A percentile compares a stretch with the other conserved stretches of the same genome.
phyloP scores from a whole-genome alignment of 1,139 yeast genomes.

The Yamadazyma dendronema region DNA sequence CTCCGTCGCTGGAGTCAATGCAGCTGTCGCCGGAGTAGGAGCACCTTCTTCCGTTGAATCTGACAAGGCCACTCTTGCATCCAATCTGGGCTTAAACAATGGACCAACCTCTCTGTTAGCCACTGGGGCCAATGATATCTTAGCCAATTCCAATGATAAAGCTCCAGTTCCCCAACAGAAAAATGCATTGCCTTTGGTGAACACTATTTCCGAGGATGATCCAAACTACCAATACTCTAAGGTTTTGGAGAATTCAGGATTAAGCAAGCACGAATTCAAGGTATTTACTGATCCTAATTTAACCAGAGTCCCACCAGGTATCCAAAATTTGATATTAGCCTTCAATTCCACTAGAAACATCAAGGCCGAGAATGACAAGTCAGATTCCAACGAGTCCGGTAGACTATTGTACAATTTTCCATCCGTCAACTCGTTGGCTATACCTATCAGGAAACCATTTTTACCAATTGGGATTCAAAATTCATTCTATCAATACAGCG shows the following conservation, averaged over 20 bases:
- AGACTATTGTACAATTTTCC: slow-evolving; percentile 9
- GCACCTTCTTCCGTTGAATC: slow-evolving; percentile 19
- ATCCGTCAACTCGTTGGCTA: slow-evolving; percentile 25
- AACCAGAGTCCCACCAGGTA: slow-evolving; percentile 64
- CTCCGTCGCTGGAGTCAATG: slow-evolving; percentile 52
- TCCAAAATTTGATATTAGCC: slow-evolving; percentile 61
- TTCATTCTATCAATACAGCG: slow-evolving; percentile 16
- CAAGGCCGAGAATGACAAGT: slow-evolving; percentile 9
- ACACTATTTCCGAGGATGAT: slow-evolving; percentile 5
- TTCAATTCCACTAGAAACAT: slow-evolving; percentile 44
- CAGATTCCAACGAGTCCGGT: slow-evolving; percentile 1
- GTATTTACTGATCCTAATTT: slow-evolving; percentile 42
- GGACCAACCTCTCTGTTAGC: slow-evolving; percentile 8
- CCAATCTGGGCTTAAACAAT: slow-evolving; percentile 4
- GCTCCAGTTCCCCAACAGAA: neutral
- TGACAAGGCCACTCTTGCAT: slow-evolving; percentile 6
- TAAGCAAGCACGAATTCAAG: slow-evolving; percentile 32
- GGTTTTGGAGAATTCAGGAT: slow-evolving; percentile 31
- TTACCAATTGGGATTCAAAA: slow-evolving; percentile 33
- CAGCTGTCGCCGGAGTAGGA: slow-evolving; percentile 10
- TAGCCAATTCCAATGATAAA: neutral
- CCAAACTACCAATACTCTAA: slow-evolving; percentile 21
- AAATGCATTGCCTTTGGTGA: neutral
- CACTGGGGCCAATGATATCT: slow-evolving; percentile 2
- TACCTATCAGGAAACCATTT: slow-evolving; percentile 39